Conservation (phyloP, 352 stramenopile species). For the Phytophthora foliorum region DNA sequence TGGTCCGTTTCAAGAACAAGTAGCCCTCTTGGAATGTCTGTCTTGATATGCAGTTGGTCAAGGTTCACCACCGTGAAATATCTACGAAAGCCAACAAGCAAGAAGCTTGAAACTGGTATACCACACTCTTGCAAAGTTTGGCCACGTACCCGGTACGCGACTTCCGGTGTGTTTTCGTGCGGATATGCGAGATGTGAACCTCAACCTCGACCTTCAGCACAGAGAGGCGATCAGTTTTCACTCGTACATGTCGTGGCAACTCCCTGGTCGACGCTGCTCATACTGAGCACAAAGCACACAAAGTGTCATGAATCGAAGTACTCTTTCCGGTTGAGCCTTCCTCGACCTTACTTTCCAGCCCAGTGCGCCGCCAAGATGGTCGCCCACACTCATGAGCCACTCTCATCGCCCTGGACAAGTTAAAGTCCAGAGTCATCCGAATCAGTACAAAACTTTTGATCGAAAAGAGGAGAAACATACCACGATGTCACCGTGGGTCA, state of each 20-base stretch:
- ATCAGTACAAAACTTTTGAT: neutral
- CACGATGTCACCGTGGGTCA: conserved; percentile 63
- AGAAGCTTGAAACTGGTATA: neutral
- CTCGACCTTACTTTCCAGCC: conserved; percentile 53
- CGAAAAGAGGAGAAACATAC: neutral
- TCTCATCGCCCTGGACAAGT: conserved; percentile 45
- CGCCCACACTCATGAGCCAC: conserved; percentile 55
- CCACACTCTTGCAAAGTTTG: neutral
- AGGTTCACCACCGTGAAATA: conserved; percentile 76
- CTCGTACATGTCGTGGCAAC: conserved; percentile 48
- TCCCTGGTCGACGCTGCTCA: conserved; percentile 29
- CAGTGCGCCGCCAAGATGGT: conserved; percentile 63
- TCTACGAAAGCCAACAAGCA: conserved; percentile 5
- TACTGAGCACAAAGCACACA: neutral
- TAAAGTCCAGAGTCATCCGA: neutral
- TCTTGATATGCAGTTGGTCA: conserved; percentile 50
- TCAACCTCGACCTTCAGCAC: conserved; percentile 70
- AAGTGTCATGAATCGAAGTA: neutral
- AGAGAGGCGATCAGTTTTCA: neutral
- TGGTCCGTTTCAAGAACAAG: conserved; percentile 61
- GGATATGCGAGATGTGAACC: conserved; percentile 62
- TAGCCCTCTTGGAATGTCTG: conserved; percentile 58
- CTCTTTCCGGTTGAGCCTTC: neutral
- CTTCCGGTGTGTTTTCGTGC: conserved; percentile 17
- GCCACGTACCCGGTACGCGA: conserved; percentile 10